Evolutionary conservation across 108 stramenopile species (phyloP).

Genomic region (Skeletonema grethae): DNA sequence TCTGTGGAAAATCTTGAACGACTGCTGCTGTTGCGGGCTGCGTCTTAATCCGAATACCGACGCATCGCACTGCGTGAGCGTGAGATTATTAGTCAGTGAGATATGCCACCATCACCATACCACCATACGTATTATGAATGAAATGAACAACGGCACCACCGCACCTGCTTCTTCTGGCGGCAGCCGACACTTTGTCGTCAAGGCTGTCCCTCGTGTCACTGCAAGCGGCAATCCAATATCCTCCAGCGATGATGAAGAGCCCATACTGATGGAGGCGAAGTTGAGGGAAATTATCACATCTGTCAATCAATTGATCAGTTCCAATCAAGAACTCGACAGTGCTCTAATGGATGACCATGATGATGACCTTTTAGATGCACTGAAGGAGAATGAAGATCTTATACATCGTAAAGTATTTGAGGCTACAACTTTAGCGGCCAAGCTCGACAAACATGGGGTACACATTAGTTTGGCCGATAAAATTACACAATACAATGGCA

Average conservation of each 20-base stretch:
- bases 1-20: too few relatives aligned
- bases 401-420: slow-evolving; percentile 20
- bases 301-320: slow-evolving; percentile 16
- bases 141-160: not conserved
- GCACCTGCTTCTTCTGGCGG: not conserved
- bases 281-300: slow-evolving; percentile 24
- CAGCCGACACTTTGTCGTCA: not conserved
- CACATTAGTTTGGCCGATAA: slow-evolving; percentile 14
- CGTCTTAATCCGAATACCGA: too few relatives aligned
- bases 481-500: slow-evolving; percentile 18
- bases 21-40: too few relatives aligned
- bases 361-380: slow-evolving; percentile 26
- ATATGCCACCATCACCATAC: too few relatives aligned
- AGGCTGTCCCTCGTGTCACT: slow-evolving; percentile 9
- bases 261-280: slow-evolving; percentile 28
- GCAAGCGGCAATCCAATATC: slow-evolving; percentile 22
- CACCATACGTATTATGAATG: not conserved
- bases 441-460: slow-evolving; percentile 14
- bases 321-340: slow-evolving; percentile 27
- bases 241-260: slow-evolving; percentile 18
- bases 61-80: too few relatives aligned
- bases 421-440: not conserved
- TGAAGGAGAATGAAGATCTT: slow-evolving; percentile 26
- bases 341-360: slow-evolving; percentile 3
- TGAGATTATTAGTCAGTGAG: too few relatives aligned